These are phyloP conservation scores for Kondoa malvinella DNA, from an alignment of 768 basidiomycete species.

Conservation along the genomic window DNA sequence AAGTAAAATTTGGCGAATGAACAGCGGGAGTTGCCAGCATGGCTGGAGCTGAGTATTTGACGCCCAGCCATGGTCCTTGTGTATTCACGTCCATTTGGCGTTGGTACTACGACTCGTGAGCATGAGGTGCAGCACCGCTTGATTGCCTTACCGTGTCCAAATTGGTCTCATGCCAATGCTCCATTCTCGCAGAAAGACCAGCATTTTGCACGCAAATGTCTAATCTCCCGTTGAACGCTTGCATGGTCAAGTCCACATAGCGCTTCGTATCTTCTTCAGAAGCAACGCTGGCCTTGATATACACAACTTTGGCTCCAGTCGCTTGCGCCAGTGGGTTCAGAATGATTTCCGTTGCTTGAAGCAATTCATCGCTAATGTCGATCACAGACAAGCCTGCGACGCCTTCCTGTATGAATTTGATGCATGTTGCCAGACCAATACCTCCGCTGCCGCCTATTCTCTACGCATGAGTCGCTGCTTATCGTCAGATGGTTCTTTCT, in stretches of 20 bases:
- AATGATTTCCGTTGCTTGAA: not conserved
- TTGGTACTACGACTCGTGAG: not conserved
- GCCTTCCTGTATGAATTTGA: not conserved
- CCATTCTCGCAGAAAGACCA: not conserved
- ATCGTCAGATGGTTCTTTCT: too few species aligned
- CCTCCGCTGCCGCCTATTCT: not conserved
- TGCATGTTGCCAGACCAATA: not conserved
- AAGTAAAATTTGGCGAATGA: not conserved
- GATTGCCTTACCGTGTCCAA: not conserved
- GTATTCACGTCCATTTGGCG: constrained; percentile 7
- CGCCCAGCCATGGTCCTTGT: constrained; percentile 8
- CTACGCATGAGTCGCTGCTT: too few species aligned
- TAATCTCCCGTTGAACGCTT: not conserved
- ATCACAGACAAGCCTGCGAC: not conserved
- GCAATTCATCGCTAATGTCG: not conserved
- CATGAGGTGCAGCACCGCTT: not conserved
- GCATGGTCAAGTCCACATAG: not conserved
- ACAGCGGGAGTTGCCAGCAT: not conserved
- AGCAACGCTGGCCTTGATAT: not conserved
- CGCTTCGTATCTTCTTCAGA: not conserved
- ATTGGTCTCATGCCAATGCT: constrained; percentile 3
- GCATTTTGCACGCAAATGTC: constrained; percentile 10
- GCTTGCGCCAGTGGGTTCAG: not conserved
- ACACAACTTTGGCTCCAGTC: not conserved
- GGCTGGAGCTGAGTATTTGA: constrained; percentile 3